These are phyloP conservation scores for Avena eriantha DNA, from an alignment of 176 grass and related monocot genomes.

Conservation along the genomic window DNA sequence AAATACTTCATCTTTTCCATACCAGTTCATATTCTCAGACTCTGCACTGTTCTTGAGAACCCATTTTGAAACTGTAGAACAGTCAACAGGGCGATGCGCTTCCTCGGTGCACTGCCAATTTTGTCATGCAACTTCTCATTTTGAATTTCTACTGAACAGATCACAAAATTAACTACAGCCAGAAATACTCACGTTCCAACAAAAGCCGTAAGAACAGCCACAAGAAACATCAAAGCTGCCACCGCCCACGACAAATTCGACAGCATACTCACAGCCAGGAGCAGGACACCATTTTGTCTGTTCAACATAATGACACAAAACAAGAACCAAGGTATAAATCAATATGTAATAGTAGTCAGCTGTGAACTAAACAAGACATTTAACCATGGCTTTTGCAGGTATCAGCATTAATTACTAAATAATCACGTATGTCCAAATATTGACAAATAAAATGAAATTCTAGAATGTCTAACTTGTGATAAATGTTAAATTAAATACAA, in stretches of 20 bases:
- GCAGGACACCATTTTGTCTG: constrained; percentile 99
- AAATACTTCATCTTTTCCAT: constrained; percentile 28
- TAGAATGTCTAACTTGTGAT: not conserved
- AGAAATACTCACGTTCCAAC: constrained; percentile 86
- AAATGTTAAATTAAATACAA: constrained; percentile 17
- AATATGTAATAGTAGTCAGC: constrained; percentile 11
- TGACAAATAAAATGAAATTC: not conserved
- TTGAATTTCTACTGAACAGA: constrained; percentile 4
- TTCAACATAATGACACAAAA: constrained; percentile 29
- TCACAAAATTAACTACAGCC: constrained; percentile 23
- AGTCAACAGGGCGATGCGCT: constrained; percentile 97
- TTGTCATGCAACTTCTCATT: not conserved
- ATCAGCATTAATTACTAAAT: constrained; percentile 18
- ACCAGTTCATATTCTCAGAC: constrained; percentile 99
- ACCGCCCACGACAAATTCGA: constrained; percentile 93
- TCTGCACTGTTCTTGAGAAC: constrained; percentile 98
- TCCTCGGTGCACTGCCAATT: constrained; percentile 87
- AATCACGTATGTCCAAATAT: constrained; percentile 1
- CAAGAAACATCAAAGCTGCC: constrained; percentile 94
- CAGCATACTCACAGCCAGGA: constrained; percentile 97
- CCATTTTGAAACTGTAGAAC: constrained; percentile 97
- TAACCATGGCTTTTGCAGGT: not conserved
- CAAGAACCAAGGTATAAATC: constrained; percentile 23
- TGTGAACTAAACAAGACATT: constrained; percentile 30
- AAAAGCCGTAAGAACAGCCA: constrained; percentile 91